A percentile compares a stretch with the other conserved stretches of the same genome.
Evolutionary conservation across 345 rosid species (phyloP).

Genomic region (Eucalyptus virginea): DNA sequence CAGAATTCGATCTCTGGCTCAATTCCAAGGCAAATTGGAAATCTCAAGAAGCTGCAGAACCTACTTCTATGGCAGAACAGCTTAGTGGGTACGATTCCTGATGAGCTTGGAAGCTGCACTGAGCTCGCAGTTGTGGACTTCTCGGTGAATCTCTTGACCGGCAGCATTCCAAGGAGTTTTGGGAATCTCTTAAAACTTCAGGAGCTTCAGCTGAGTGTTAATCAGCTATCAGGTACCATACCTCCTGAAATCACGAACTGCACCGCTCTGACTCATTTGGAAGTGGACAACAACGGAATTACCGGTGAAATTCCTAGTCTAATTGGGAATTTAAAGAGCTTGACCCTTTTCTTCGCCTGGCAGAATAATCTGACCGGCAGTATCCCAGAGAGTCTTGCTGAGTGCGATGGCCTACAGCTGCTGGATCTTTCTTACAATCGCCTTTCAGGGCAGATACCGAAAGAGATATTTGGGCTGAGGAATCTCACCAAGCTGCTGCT

Average conservation of each 20-base stretch:
- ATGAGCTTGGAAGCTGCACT: conserved; percentile 53
- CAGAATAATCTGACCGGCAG: conserved; percentile 71
- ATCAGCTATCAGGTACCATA: conserved; percentile 67
- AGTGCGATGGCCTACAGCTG: conserved; percentile 72
- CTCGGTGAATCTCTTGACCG: conserved; percentile 68
- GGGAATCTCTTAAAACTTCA: conserved; percentile 65
- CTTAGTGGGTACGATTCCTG: conserved; percentile 71
- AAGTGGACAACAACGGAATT: conserved; percentile 66
- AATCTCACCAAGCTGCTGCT: conserved; percentile 82
- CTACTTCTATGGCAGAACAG: conserved; percentile 87
- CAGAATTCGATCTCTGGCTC: conserved; percentile 87
- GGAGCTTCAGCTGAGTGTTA: conserved; percentile 85
- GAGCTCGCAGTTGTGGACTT: conserved; percentile 67
- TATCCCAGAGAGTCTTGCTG: conserved; percentile 55
- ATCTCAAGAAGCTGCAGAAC: conserved; percentile 70
- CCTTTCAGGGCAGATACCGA: conserved; percentile 65
- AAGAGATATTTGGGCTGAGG: conserved; percentile 40
- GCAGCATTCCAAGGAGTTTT: conserved; percentile 71
- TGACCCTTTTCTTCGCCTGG: conserved; percentile 89
- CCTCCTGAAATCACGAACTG: conserved; percentile 68
- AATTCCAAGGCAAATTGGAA: conserved; percentile 50
- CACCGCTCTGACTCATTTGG: conserved; percentile 55
- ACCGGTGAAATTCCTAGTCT: conserved; percentile 65
- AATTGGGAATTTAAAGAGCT: conserved; percentile 52
- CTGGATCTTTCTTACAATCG: conserved; percentile 84